Conservation (phyloP, 2,329 filamentous ascomycete species). For the Paecilomyces variotii region DNA sequence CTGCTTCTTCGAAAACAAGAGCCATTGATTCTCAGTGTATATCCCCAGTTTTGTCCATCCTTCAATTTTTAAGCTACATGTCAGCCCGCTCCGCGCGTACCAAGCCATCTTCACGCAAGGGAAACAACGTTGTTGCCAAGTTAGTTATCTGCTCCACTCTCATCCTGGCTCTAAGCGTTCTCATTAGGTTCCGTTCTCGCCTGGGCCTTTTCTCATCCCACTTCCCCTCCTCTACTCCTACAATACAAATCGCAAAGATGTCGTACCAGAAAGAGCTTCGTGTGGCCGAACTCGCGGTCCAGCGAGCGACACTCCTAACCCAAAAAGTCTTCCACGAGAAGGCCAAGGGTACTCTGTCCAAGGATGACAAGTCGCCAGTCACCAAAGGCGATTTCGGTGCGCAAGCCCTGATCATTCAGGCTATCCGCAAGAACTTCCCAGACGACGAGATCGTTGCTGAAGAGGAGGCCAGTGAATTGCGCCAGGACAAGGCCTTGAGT, state of each 20-base stretch:
- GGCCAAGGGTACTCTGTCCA: slow-evolving; percentile 87
- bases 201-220: slow-evolving; percentile 31
- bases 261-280: slow-evolving; percentile 69
- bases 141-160: slow-evolving; percentile 28
- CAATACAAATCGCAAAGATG: slow-evolving; percentile 25
- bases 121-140: slow-evolving; percentile 19
- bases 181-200: slow-evolving; percentile 32
- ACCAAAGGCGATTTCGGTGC: slow-evolving; percentile 98
- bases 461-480: slow-evolving; percentile 78
- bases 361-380: slow-evolving; percentile 92
- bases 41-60: too few species aligned
- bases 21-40: background rate
- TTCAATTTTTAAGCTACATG: background rate
- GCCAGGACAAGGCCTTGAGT: slow-evolving; percentile 60
- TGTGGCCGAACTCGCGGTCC: slow-evolving; percentile 80
- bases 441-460: slow-evolving; percentile 87
- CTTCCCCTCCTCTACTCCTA: slow-evolving; percentile 13
- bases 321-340: slow-evolving; percentile 77
- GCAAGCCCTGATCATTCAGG: slow-evolving; percentile 89
- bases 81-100: slow-evolving; percentile 1
- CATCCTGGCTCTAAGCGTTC: slow-evolving; percentile 36
- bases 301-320: slow-evolving; percentile 69
- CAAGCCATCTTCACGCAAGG: slow-evolving; percentile 13
- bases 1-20: too few species aligned
- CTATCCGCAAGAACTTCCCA: slow-evolving; percentile 84